Percentiles rank a stretch among this genome's conserved stretches.
Evolutionary conservation across 1,284 basidiomycete genomes (phyloP).

Genomic region (Hortiboletus rubellus): DNA sequence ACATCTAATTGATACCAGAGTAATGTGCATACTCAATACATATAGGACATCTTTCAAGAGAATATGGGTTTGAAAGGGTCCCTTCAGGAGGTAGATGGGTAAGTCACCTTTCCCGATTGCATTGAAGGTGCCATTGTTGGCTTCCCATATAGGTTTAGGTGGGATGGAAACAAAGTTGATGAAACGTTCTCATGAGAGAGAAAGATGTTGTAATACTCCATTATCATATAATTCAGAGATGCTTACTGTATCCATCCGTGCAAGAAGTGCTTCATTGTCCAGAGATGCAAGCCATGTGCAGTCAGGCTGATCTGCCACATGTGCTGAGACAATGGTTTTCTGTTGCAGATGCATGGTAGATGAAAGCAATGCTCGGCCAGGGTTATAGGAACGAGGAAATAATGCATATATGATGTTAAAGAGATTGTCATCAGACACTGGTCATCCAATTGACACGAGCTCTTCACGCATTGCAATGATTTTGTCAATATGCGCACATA

Average conservation of each 20-base stretch:
- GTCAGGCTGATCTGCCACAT: neutral
- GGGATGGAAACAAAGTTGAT: conserved; percentile 30
- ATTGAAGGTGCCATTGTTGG: conserved; percentile 37
- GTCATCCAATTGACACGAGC: neutral
- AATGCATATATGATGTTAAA: neutral
- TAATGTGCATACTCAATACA: too few species aligned
- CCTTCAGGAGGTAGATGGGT: conserved; percentile 38
- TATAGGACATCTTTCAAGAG: conserved; percentile 16
- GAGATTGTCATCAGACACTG: neutral
- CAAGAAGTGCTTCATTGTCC: neutral
- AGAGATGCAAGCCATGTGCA: neutral
- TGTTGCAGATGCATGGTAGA: neutral
- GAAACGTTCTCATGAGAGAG: conserved; percentile 38
- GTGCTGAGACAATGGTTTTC: too few species aligned
- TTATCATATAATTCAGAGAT: conserved; percentile 38
- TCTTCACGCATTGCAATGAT: neutral
- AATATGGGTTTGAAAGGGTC: conserved; percentile 25
- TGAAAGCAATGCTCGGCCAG: neutral
- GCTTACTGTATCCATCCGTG: neutral
- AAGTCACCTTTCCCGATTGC: conserved; percentile 38
- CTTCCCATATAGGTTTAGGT: conserved; percentile 5
- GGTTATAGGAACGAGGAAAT: neutral
- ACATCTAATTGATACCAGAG: too few species aligned
- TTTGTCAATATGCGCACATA: too few species aligned
- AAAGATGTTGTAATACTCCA: conserved; percentile 41